phyloP scores from a whole-genome alignment of 257 asterid genomes.

The Ehretia macrophylla region DNA sequence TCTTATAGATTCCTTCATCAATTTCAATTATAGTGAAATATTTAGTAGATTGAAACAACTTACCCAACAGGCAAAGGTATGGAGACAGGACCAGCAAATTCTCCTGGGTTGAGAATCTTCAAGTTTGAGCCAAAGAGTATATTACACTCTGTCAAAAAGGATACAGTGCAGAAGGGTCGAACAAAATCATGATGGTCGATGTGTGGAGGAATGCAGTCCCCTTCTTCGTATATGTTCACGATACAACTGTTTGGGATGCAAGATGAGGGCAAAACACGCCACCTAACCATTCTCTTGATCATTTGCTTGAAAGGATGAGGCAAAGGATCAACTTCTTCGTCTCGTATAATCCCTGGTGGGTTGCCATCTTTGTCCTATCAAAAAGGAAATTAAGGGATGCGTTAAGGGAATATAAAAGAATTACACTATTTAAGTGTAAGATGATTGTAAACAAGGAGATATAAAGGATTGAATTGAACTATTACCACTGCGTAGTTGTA shows the following conservation, averaged over 20 bases:
- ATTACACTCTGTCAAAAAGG: constrained; percentile 71
- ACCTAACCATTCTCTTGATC: constrained; percentile 67
- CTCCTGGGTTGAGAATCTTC: constrained; percentile 64
- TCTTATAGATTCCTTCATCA: no score
- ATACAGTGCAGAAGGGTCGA: constrained; percentile 82
- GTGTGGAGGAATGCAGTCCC: constrained; percentile 94
- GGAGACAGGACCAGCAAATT: constrained; percentile 58
- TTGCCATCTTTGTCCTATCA: constrained; percentile 70
- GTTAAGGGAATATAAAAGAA: not conserved
- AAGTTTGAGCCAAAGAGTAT: constrained; percentile 67
- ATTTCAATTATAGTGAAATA: not conserved
- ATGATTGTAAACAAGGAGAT: not conserved
- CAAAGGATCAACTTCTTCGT: constrained; percentile 67
- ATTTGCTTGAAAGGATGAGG: constrained; percentile 60
- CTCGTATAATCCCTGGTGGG: constrained; percentile 74
- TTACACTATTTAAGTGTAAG: not conserved
- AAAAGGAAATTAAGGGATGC: not conserved
- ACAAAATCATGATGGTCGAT: constrained; percentile 83
- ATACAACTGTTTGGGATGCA: constrained; percentile 93
- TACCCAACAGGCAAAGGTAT: constrained; percentile 81
- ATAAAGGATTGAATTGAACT: not conserved
- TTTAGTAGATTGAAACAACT: constrained; percentile 6
- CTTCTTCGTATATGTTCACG: constrained; percentile 81
- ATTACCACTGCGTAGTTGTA: constrained; percentile 71
- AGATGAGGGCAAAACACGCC: constrained; percentile 70